Evolutionary conservation across 257 asterid genomes (phyloP), one percentile per base, ranked within the genome.

Genomic region (Solanum lycopersicoides): DNA sequence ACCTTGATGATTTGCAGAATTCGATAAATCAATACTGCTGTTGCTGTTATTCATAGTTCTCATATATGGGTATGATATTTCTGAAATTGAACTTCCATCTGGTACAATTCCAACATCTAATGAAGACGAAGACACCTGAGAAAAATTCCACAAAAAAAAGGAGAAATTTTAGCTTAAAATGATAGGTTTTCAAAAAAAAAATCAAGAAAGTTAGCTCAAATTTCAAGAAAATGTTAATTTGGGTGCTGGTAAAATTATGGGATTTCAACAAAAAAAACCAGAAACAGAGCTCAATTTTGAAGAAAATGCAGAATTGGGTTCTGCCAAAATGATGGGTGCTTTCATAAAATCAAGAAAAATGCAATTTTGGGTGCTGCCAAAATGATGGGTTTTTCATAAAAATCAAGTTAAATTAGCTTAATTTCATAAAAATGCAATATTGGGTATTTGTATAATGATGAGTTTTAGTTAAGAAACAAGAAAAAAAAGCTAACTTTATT

Each of bases 61-160:
- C 50, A 85, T 87, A 68, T 89, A 91, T 1, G 96, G 88, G 77
- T 91, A 91, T 9, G 99, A 94, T 72, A 88, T 89, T 44, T 95
- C 98, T 3, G 98, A 93, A 56, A 92, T 83, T 20, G 93, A 88
- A 79, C 94, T 92, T 3, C 95, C 96, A 34, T 96, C 99, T 0
- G 99, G 99, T 47, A 96, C 99, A 2, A 96, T 88, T 23, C 96
- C 98, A 2, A 92, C 94, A 16, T 96, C 99, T 92, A 95, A 39
- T 1, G 99, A 94, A 30, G 98, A 92, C 0, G 99, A 96, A 0
- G 98, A 96, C 28, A 96, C 95, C 98, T 96, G 97, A 44, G 39
- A 37, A 37, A 89, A 89, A 9, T 15, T 34, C 34, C 34, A 0
- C 7, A 73, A 13, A 21, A n/a, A 18, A 69, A n/a, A 0, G 23